Percentiles rank a stretch among this genome's conserved stretches.
These are phyloP conservation scores for Saccharomycopsis sp. DNA, from an alignment of 805 yeast genomes.

Conservation along the genomic window DNA sequence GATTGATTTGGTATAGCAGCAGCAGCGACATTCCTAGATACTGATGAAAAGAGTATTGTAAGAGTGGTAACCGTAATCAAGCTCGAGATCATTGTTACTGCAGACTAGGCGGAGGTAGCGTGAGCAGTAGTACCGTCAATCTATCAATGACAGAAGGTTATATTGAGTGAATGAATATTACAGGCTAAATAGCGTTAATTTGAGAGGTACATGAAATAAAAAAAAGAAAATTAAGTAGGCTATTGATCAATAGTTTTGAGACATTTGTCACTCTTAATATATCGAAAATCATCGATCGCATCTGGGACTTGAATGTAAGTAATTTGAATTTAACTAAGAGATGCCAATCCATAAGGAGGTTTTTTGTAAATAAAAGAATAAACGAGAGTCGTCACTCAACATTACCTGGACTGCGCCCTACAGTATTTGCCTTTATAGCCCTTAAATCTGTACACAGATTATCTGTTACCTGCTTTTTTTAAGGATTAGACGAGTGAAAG, in stretches of 20 bases:
- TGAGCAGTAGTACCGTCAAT: no score
- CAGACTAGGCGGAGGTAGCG: no score
- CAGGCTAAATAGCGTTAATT: neutral
- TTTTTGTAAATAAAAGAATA: neutral
- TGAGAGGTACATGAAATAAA: neutral
- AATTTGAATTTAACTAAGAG: no score
- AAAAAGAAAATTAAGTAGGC: neutral
- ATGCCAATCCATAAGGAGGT: neutral
- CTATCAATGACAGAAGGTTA: no score
- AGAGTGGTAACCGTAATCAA: neutral
- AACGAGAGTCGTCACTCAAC: no score
- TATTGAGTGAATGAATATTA: no score
- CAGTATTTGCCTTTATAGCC: neutral
- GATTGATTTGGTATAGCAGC: neutral
- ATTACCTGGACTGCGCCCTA: no score
- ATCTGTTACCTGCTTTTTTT: no score
- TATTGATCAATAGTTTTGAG: neutral
- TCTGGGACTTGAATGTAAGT: neutral
- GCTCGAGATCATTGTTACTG: neutral
- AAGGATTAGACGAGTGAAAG: neutral
- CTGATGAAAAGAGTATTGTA: neutral
- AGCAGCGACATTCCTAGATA: neutral
- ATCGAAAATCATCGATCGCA: neutral
- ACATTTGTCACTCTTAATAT: neutral
- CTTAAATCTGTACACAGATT: no score